Conservation (phyloP, 345 rosid genomes). For the Cardamine occulta region DNA sequence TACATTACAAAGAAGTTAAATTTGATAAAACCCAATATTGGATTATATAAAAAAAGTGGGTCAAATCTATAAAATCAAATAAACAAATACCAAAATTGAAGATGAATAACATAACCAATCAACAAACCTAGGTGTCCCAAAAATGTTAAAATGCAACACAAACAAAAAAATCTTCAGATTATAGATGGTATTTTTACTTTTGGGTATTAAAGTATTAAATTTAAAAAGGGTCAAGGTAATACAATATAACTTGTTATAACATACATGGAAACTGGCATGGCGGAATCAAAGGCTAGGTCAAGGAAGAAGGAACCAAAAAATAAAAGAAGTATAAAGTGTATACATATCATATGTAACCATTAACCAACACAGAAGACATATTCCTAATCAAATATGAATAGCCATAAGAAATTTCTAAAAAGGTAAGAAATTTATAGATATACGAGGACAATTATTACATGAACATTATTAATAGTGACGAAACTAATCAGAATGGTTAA, state of each 20-base stretch:
- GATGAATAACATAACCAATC: constrained; percentile 31
- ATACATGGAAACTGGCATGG: constrained; percentile 45
- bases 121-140: too few relatives aligned
- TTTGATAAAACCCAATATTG: constrained; percentile 26
- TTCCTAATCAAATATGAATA: not conserved
- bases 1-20: constrained; percentile 27
- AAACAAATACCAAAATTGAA: constrained; percentile 38
- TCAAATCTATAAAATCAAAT: constrained; percentile 38
- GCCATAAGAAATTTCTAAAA: constrained; percentile 5
- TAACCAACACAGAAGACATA: constrained; percentile 3
- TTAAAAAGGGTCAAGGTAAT: constrained; percentile 41
- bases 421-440: constrained; percentile 17
- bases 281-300: constrained; percentile 50
- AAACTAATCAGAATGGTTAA: constrained; percentile 2
- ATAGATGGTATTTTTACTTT: constrained; percentile 31
- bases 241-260: constrained; percentile 44
- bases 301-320: constrained; percentile 42
- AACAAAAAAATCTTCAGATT: not conserved
- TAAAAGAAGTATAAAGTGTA: constrained; percentile 8
- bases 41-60: constrained; percentile 29
- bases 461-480: not conserved
- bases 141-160: constrained; percentile 28
- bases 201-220: not conserved
- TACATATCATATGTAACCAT: constrained; percentile 15
- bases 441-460: not conserved